A percentile compares a stretch with the other conserved stretches of the same genome.
These are phyloP conservation scores for Emergomyces africanus DNA, from an alignment of 2,329 filamentous ascomycete species.

Conservation along the genomic window DNA sequence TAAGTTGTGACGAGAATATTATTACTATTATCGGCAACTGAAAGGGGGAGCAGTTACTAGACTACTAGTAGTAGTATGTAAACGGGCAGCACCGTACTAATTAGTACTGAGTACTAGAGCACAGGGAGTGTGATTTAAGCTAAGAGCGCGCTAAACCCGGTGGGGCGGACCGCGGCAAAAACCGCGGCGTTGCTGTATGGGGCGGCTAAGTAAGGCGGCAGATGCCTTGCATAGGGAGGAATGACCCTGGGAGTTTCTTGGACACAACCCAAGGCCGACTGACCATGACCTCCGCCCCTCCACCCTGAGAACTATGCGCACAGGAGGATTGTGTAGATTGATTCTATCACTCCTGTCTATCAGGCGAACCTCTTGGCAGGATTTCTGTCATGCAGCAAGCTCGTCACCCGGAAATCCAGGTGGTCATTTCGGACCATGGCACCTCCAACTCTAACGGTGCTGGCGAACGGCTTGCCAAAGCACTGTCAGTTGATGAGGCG, in stretches of 20 bases:
- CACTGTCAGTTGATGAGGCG: constrained; percentile 35
- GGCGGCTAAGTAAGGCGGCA: neutral
- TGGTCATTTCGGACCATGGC: constrained; percentile 26
- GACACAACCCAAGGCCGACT: neutral
- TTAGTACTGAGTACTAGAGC: too few relatives aligned
- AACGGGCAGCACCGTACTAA: too few relatives aligned
- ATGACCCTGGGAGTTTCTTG: too few relatives aligned
- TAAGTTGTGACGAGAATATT: too few relatives aligned
- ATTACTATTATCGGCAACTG: too few relatives aligned
- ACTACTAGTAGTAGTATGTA: too few relatives aligned
- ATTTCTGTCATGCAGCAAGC: constrained; percentile 26
- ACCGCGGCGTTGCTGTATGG: constrained; percentile 1
- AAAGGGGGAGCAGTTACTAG: too few relatives aligned
- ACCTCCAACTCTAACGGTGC: constrained; percentile 16
- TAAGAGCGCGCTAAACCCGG: neutral
- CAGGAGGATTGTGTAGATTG: constrained; percentile 1
- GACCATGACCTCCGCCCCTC: neutral
- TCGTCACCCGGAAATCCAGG: constrained; percentile 28
- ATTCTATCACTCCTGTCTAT: neutral
- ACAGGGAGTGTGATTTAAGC: too few relatives aligned
- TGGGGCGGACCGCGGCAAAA: neutral
- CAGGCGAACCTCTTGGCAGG: constrained; percentile 11
- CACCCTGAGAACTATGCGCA: constrained; percentile 20
- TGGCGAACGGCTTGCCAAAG: constrained; percentile 18
- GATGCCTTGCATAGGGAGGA: constrained; percentile 4